Base-by-base conservation (phyloP, 2,329 filamentous ascomycete genomes). In the Fusarium denticulatum region DNA sequence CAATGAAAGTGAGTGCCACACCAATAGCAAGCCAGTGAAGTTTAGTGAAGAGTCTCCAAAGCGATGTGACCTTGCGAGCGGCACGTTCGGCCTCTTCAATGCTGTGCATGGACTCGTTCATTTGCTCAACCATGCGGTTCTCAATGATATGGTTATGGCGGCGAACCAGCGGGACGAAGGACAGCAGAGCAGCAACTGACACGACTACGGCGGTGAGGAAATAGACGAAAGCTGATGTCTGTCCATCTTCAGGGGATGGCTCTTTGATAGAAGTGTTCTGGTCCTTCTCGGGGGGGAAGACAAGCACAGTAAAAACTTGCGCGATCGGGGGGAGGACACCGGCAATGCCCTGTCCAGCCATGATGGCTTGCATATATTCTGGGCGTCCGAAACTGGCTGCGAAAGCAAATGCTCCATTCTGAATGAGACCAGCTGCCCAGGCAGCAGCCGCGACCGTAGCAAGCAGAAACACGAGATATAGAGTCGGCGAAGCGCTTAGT, bases 301-400 rank as follows among this genome's bases (percentile, higher is more conserved):
- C 88, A 16, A 98, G 86, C 18, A 97, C 95, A 3, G 94, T 93
- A 49, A 93, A 81, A 75, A 98, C 96, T 82, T 98, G 95, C 4
- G 94, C 94, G 53, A 97, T 87, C 53, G 94, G 92, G 0, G 96
- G 96, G 7, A 98, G 85, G 15, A 99, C 95, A 36, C 96, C 96
- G 1, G 96, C 95, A 8, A 99, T 87, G 37, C 92, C 96, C 82
- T 99, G 96, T 3, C 96, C 96, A 7, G 92, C 91, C 95, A 99
- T 98, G 82, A 98, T 95, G 30, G 93, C 96, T 83, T 98, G 96
- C 62, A 94, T 97, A 82, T 98, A 99, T 82, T 96, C 94, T 26
- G 92, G 90, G 58, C 93, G 87, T 40, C 92, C 94, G 79, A 97
- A 98, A 59, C 94, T 92, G 7, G 93, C 90, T 7, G 94, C 95